Conservation (phyloP, 2,329 filamentous ascomycete species). For the Ophiostoma sp. region DNA sequence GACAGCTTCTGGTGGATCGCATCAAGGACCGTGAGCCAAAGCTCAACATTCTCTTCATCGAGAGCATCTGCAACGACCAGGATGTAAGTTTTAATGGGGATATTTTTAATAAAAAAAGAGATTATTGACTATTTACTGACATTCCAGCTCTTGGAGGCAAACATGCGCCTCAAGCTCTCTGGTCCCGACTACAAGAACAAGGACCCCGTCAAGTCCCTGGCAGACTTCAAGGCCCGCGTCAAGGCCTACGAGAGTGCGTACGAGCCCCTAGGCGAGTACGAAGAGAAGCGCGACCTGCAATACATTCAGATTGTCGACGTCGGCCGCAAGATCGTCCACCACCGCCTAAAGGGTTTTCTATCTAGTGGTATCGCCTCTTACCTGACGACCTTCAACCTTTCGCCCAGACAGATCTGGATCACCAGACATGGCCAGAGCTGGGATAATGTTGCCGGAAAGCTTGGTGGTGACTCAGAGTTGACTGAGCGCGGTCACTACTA, state of each 20-base stretch:
- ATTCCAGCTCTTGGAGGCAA: constrained; percentile 70
- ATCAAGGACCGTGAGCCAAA: constrained; percentile 79
- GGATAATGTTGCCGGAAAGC: constrained; percentile 81
- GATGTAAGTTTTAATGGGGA: constrained; percentile 33
- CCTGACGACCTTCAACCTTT: constrained; percentile 92
- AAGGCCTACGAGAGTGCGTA: constrained; percentile 93
- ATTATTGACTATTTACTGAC: background rate
- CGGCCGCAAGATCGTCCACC: constrained; percentile 85
- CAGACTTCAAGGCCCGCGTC: constrained; percentile 89
- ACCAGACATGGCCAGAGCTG: constrained; percentile 87
- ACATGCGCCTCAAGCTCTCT: constrained; percentile 94
- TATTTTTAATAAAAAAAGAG: background rate
- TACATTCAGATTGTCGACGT: constrained; percentile 99
- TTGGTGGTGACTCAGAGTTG: constrained; percentile 83
- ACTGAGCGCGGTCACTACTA: constrained; percentile 77
- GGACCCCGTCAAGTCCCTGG: constrained; percentile 76
- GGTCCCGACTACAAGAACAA: constrained; percentile 95
- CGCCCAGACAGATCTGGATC: constrained; percentile 95
- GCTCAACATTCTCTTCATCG: constrained; percentile 88
- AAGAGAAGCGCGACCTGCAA: constrained; percentile 84
- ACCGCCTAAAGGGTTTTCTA: constrained; percentile 86
- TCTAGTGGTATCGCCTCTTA: constrained; percentile 91
- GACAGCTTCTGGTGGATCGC: constrained; percentile 75
- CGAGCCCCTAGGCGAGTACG: constrained; percentile 80
- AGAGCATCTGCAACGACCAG: constrained; percentile 85